Percentiles rank a stretch among this genome's conserved stretches.
These are phyloP conservation scores for Cladosporium sp. DNA, from an alignment of 2,329 filamentous ascomycete species.

Conservation along the genomic window DNA sequence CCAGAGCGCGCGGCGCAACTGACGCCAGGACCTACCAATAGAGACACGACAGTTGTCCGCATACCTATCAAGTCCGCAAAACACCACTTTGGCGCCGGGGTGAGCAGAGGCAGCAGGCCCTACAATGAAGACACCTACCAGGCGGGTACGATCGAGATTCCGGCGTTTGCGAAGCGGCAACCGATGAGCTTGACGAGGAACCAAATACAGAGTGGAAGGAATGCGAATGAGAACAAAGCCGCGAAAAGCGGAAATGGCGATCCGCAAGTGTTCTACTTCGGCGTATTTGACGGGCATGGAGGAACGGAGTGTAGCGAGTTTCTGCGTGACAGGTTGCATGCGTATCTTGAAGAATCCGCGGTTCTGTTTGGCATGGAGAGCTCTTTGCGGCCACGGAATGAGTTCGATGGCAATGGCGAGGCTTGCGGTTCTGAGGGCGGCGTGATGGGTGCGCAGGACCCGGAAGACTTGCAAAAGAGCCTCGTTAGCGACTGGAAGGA, in stretches of 20 bases:
- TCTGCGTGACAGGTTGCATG: slow-evolving; percentile 76
- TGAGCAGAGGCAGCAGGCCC: slow-evolving; percentile 74
- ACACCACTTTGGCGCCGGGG: slow-evolving; percentile 84
- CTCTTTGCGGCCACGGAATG: slow-evolving; percentile 54
- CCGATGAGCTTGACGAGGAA: slow-evolving; percentile 58
- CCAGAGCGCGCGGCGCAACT: slow-evolving; percentile 18
- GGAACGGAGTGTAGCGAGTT: slow-evolving; percentile 86
- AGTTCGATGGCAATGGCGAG: slow-evolving; percentile 28
- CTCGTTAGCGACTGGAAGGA: slow-evolving; percentile 75
- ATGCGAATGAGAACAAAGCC: slow-evolving; percentile 31
- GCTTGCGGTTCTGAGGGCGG: slow-evolving; percentile 34
- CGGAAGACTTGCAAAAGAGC: slow-evolving; percentile 63
- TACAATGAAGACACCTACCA: slow-evolving; percentile 96
- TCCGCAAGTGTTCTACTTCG: slow-evolving; percentile 97
- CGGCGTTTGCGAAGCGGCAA: slow-evolving; percentile 81
- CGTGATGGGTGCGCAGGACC: slow-evolving; percentile 53
- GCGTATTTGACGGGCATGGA: slow-evolving; percentile 92
- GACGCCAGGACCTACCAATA: slow-evolving; percentile 45
- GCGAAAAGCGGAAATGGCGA: slow-evolving; percentile 80
- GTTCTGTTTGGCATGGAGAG: slow-evolving; percentile 72
- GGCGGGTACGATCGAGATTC: slow-evolving; percentile 88
- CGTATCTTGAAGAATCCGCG: slow-evolving; percentile 81
- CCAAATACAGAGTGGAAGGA: slow-evolving; percentile 4
- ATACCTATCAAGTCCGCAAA: slow-evolving; percentile 92
- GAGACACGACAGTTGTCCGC: slow-evolving; percentile 88